Percentiles rank a stretch among this genome's conserved stretches.
Evolutionary conservation across 495 filamentous ascomycete genomes (phyloP).

Genomic region (Penicillium crystallinum): DNA sequence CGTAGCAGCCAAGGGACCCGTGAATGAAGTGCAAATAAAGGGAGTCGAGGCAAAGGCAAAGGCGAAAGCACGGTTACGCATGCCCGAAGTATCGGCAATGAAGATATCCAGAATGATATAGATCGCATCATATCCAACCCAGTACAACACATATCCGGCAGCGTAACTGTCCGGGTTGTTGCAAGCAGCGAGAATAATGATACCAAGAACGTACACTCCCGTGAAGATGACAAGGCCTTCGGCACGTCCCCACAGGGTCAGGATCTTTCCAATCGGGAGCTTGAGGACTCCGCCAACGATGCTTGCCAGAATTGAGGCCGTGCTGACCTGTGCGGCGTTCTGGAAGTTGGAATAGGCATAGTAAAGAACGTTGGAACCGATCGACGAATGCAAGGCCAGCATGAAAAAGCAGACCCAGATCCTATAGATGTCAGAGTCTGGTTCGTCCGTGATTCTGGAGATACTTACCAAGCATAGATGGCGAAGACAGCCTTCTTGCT

Average conservation of each 20-base stretch:
- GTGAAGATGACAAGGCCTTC: slow-evolving; percentile 46
- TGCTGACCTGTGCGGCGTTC: slow-evolving; percentile 30
- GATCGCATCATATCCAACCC: slow-evolving; percentile 54
- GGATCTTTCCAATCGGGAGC: slow-evolving; percentile 60
- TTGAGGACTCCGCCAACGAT: slow-evolving; percentile 63
- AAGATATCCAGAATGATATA: slow-evolving; percentile 56
- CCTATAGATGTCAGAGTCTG: slow-evolving; percentile 13
- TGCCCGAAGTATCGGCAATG: slow-evolving; percentile 59
- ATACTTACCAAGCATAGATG: slow-evolving; percentile 36
- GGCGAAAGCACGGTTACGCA: slow-evolving; percentile 59
- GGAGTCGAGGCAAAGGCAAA: slow-evolving; percentile 60
- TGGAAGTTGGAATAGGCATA: slow-evolving; percentile 31
- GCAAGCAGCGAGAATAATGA: slow-evolving; percentile 48
- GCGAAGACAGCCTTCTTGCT: slow-evolving; percentile 29
- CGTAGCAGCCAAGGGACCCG: slow-evolving; percentile 29
- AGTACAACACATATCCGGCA: slow-evolving; percentile 52
- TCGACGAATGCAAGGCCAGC: slow-evolving; percentile 35
- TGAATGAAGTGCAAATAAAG: slow-evolving; percentile 55
- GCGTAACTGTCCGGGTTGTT: slow-evolving; percentile 43
- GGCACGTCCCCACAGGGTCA: slow-evolving; percentile 61
- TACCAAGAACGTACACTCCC: slow-evolving; percentile 33
- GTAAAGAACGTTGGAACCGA: slow-evolving; percentile 24
- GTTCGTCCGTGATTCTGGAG: neutral
- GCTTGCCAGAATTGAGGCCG: slow-evolving; percentile 32
- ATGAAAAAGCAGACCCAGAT: slow-evolving; percentile 43